Evolutionary conservation across 1,284 basidiomycete species (phyloP).

Genomic region (Ceratobasidium sp.): DNA sequence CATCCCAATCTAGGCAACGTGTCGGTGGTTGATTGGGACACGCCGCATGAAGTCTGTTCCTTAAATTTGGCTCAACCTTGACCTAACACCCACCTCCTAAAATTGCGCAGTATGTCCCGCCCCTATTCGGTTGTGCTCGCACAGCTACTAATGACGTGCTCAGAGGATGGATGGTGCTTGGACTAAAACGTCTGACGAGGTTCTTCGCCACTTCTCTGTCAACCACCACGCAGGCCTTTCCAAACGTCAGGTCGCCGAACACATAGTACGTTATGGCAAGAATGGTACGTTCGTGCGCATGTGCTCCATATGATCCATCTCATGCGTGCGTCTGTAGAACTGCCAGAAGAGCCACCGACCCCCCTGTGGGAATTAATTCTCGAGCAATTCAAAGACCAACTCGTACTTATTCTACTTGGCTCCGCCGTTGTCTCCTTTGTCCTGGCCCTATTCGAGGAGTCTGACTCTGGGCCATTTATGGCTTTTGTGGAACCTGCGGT

Average conservation of each 20-base stretch:
- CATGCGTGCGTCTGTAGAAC: conserved; percentile 61
- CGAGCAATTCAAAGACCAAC: conserved; percentile 97
- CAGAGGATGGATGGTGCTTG: conserved; percentile 71
- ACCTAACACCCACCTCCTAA: conserved; percentile 17
- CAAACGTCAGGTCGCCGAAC: conserved; percentile 70
- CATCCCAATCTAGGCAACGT: conserved; percentile 37
- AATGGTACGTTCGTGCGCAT: conserved; percentile 69
- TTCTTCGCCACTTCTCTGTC: conserved; percentile 73
- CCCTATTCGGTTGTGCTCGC: background rate
- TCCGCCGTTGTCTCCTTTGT: conserved; percentile 92
- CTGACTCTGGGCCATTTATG: conserved; percentile 68
- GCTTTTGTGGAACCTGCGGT: conserved; percentile 95
- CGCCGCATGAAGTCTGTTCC: conserved; percentile 20
- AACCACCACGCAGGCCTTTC: conserved; percentile 68
- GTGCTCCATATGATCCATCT: background rate
- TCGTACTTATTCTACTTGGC: conserved; percentile 92
- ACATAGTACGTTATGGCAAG: conserved; percentile 82
- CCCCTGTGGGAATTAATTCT: conserved; percentile 94
- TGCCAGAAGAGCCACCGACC: conserved; percentile 90
- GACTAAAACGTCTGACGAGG: conserved; percentile 70
- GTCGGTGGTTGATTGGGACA: conserved; percentile 42
- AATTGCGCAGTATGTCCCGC: conserved; percentile 16
- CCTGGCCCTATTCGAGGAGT: conserved; percentile 85
- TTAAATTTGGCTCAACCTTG: conserved; percentile 12
- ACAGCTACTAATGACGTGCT: conserved; percentile 37